A percentile compares a stretch with the other conserved stretches of the same genome.
Conservation (phyloP, 768 basidiomycete genomes). For the Mycena vitilis region DNA sequence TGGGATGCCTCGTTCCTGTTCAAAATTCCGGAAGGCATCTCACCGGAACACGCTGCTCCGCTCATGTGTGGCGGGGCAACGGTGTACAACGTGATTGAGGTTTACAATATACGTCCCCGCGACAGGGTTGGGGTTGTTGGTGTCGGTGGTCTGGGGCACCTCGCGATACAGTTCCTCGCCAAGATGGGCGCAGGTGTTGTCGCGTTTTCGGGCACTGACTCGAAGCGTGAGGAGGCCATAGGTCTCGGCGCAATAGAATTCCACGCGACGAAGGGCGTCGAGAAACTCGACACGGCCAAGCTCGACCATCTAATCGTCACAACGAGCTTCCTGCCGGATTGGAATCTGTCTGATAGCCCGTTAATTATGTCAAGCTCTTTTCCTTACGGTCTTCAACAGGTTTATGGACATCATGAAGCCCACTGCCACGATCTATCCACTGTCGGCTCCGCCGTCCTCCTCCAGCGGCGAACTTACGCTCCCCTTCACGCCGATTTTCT, state of each 20-base stretch:
- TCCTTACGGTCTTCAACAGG: background rate
- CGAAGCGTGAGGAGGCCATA: slow-evolving; percentile 47
- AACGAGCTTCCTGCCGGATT: slow-evolving; percentile 29
- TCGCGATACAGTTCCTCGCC: slow-evolving; percentile 51
- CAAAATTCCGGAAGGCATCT: slow-evolving; percentile 45
- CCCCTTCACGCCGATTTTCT: slow-evolving; percentile 18
- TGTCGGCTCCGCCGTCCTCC: slow-evolving; percentile 10
- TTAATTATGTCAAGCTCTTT: background rate
- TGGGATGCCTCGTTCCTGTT: slow-evolving; percentile 50
- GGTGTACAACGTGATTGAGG: slow-evolving; percentile 20
- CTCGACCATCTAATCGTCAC: slow-evolving; percentile 42
- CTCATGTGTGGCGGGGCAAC: slow-evolving; percentile 42
- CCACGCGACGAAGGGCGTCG: slow-evolving; percentile 43
- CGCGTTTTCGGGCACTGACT: slow-evolving; percentile 48
- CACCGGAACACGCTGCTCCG: slow-evolving; percentile 47
- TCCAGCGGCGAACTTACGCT: slow-evolving; percentile 2
- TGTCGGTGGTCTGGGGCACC: slow-evolving; percentile 52
- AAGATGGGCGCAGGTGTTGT: slow-evolving; percentile 54
- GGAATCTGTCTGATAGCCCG: slow-evolving; percentile 21
- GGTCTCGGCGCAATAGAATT: slow-evolving; percentile 50
- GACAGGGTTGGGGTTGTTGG: slow-evolving; percentile 50
- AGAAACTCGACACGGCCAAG: slow-evolving; percentile 40
- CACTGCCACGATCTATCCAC: slow-evolving; percentile 21
- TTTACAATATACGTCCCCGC: slow-evolving; percentile 39
- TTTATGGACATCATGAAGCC: slow-evolving; percentile 23